Conservation (phyloP, 106 monocot genomes). For the Allium fistulosum region DNA sequence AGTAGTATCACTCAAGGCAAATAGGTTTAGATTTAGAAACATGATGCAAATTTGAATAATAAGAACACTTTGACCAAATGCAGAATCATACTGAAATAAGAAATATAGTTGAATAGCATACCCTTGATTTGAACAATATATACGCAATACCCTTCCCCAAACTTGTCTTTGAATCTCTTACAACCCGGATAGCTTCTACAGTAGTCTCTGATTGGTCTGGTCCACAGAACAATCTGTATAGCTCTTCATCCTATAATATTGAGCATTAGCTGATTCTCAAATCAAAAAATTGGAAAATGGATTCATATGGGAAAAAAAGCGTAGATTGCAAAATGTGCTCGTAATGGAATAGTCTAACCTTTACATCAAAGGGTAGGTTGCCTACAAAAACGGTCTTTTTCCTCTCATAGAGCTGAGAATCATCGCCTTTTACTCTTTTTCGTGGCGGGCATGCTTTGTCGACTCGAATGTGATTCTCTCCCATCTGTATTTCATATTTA, state of each 20-base stretch:
- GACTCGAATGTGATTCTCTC: conserved; percentile 89
- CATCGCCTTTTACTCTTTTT: conserved; percentile 77
- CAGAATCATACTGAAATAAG: too few species aligned
- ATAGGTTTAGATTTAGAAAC: too few species aligned
- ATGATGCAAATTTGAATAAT: too few species aligned
- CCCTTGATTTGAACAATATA: conserved; percentile 91
- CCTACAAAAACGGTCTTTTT: conserved; percentile 93
- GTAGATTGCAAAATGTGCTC: background rate
- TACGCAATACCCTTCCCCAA: conserved; percentile 94
- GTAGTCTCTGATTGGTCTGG: conserved; percentile 24
- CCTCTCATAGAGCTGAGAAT: conserved; percentile 64
- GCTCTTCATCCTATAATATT: conserved; percentile 77
- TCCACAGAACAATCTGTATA: conserved; percentile 76
- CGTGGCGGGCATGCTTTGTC: conserved; percentile 95
- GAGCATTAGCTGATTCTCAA: background rate
- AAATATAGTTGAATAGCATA: conserved; percentile 13
- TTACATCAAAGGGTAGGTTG: conserved; percentile 93
- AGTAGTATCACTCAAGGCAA: too few species aligned
- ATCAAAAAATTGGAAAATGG: too few species aligned
- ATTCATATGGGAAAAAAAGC: background rate
- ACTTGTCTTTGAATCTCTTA: conserved; percentile 87
- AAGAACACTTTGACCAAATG: too few species aligned
- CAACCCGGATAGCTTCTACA: conserved; percentile 78
- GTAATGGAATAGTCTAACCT: conserved; percentile 26
- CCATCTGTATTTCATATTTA: conserved; percentile 33